Percentiles rank a stretch among this genome's conserved stretches.
Evolutionary conservation across 2,329 filamentous ascomycete genomes (phyloP).

Genomic region (Teratosphaeria epicoccoides): DNA sequence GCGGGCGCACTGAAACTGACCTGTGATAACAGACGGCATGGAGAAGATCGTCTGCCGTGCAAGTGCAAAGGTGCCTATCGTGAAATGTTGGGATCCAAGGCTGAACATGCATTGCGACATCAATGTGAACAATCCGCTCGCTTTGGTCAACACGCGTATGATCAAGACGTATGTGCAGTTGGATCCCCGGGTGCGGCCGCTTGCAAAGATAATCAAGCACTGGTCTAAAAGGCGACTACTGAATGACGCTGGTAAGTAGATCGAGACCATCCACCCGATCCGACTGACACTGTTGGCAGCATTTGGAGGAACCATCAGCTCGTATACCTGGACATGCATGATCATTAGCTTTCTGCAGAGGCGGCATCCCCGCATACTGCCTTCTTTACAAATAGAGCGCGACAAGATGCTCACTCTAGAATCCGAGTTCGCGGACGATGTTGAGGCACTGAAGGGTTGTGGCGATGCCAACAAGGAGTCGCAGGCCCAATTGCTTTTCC

Average conservation of each 20-base stretch:
- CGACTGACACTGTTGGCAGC: constrained; percentile 41
- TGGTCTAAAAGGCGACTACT: constrained; percentile 90
- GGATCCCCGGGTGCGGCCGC: constrained; percentile 76
- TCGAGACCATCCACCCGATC: neutral
- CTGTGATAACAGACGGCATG: constrained; percentile 66
- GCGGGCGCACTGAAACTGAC: constrained; percentile 13
- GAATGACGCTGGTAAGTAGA: constrained; percentile 83
- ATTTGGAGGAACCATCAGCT: constrained; percentile 87
- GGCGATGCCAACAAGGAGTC: constrained; percentile 72
- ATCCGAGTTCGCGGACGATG: constrained; percentile 77
- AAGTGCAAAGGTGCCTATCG: constrained; percentile 91
- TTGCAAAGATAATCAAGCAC: constrained; percentile 96
- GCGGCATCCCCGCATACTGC: constrained; percentile 70
- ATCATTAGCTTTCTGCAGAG: constrained; percentile 94
- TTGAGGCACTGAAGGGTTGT: constrained; percentile 60
- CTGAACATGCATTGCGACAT: constrained; percentile 84
- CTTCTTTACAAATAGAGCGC: constrained; percentile 67
- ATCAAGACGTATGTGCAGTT: constrained; percentile 93
- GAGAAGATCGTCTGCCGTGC: constrained; percentile 90
- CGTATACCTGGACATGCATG: constrained; percentile 98
- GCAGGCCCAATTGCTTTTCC: constrained; percentile 76
- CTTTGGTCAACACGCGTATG: constrained; percentile 94
- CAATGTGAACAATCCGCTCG: constrained; percentile 96
- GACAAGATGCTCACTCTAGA: constrained; percentile 50
- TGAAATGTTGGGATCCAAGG: constrained; percentile 97